Conservation (phyloP, 2,329 filamentous ascomycete species). For the Tolypocladium ovalisporum region DNA sequence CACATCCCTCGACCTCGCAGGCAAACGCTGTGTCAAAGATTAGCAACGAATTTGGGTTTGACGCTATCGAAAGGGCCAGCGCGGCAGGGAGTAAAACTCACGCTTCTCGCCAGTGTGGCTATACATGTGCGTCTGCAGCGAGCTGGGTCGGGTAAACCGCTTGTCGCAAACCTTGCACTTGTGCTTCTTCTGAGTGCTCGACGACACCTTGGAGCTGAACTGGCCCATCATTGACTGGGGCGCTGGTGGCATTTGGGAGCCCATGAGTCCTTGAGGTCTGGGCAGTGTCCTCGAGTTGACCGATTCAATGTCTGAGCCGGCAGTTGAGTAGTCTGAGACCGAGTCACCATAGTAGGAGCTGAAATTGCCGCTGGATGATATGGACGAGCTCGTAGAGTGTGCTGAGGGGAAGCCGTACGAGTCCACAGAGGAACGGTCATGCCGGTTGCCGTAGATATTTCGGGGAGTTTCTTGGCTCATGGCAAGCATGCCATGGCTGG, state of each 20-base stretch:
- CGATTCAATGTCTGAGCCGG: conserved; percentile 75
- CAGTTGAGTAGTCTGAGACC: conserved; percentile 87
- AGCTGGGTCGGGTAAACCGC: conserved; percentile 89
- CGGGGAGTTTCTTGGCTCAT: conserved; percentile 92
- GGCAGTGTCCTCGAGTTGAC: conserved; percentile 74
- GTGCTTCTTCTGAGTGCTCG: conserved; percentile 97
- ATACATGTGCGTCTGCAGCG: conserved; percentile 95
- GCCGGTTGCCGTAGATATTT: conserved; percentile 69
- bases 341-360: conserved; percentile 78
- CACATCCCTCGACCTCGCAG: conserved; percentile 90
- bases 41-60: not conserved
- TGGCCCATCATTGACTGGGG: conserved; percentile 98
- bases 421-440: conserved; percentile 63
- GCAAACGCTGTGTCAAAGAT: conserved; percentile 58
- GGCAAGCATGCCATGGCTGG: conserved; percentile 86
- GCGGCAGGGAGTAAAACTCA: conserved; percentile 37
- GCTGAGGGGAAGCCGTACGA: conserved; percentile 85
- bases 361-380: conserved; percentile 74
- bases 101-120: conserved; percentile 97
- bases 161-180: conserved; percentile 99
- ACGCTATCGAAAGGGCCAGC: not conserved
- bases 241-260: conserved; percentile 60
- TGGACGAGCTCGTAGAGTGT: conserved; percentile 79
- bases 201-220: conserved; percentile 93
- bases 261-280: conserved; percentile 55